Percentiles rank a stretch among this genome's conserved stretches.
Evolutionary conservation across 2,329 filamentous ascomycete genomes (phyloP).

Genomic region (Plectosphaerella cucumerina): DNA sequence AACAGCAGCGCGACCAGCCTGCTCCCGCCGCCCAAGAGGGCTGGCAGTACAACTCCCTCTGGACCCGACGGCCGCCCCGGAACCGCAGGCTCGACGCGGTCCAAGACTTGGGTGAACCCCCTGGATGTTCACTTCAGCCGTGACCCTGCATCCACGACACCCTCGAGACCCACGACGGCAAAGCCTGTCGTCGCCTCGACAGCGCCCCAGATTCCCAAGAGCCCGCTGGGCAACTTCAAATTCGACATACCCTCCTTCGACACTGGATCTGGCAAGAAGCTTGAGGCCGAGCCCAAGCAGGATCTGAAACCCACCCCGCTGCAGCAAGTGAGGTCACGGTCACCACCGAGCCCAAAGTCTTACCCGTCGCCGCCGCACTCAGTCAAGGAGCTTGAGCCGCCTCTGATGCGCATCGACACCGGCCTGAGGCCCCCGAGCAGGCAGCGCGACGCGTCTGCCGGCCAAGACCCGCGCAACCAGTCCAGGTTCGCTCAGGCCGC

Average conservation of each 20-base stretch:
- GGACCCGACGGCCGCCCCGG: slow-evolving; percentile 27
- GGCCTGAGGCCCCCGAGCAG: slow-evolving; percentile 11
- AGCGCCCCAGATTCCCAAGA: slow-evolving; percentile 24
- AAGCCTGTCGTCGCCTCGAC: slow-evolving; percentile 7
- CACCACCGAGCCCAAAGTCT: slow-evolving; percentile 5
- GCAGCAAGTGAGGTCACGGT: neutral
- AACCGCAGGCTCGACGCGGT: slow-evolving; percentile 25
- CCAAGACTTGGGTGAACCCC: slow-evolving; percentile 40
- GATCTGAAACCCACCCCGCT: slow-evolving; percentile 10
- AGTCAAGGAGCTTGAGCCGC: slow-evolving; percentile 17
- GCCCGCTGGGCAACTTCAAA: slow-evolving; percentile 36
- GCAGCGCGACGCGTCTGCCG: neutral
- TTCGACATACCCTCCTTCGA: slow-evolving; percentile 22
- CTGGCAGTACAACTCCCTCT: slow-evolving; percentile 17
- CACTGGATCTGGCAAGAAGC: neutral
- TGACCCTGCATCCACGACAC: slow-evolving; percentile 16
- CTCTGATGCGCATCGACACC: slow-evolving; percentile 4
- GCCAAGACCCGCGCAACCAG: slow-evolving; percentile 12
- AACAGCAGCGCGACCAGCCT: slow-evolving; percentile 31
- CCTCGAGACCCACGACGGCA: slow-evolving; percentile 6
- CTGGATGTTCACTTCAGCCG: slow-evolving; percentile 40
- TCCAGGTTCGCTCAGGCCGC: slow-evolving; percentile 19
- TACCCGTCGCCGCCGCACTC: slow-evolving; percentile 31
- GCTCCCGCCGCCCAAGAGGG: slow-evolving; percentile 8
- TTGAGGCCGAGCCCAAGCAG: neutral